Percentiles rank a stretch among this genome's conserved stretches.
Conservation (phyloP, 306 rosid genomes). For the Chamaecrista fasciculata region DNA sequence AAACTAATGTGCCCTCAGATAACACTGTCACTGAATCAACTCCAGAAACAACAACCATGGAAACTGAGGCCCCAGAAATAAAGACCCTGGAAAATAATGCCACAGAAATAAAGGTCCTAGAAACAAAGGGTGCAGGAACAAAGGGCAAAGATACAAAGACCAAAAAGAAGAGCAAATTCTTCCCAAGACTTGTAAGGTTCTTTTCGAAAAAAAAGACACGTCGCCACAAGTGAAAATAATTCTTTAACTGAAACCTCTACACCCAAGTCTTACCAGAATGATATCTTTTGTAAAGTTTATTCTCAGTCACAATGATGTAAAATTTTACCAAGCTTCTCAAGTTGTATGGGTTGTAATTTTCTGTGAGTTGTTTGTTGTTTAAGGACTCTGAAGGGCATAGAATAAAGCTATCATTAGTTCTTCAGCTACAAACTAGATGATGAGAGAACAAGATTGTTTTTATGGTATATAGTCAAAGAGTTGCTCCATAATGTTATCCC, state of each 20-base stretch:
- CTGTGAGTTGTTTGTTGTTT: not conserved
- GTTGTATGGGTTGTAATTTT: too few relatives aligned
- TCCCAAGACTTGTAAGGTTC: constrained; percentile 75
- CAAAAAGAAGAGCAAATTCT: constrained; percentile 74
- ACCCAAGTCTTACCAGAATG: not conserved
- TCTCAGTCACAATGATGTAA: not conserved
- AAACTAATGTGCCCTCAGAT: constrained; percentile 21
- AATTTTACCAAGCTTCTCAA: too few relatives aligned
- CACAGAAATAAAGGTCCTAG: constrained; percentile 49
- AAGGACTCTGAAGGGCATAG: not conserved
- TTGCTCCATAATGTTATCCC: not conserved
- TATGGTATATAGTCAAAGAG: not conserved
- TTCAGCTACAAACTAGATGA: not conserved
- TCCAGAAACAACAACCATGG: constrained; percentile 35
- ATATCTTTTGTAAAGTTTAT: not conserved
- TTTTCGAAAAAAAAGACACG: constrained; percentile 69
- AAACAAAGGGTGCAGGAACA: constrained; percentile 29
- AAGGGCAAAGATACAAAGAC: constrained; percentile 46
- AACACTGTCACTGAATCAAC: constrained; percentile 40
- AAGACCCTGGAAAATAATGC: constrained; percentile 30
- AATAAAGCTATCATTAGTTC: not conserved
- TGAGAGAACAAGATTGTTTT: not conserved
- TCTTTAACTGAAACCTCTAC: constrained; percentile 21
- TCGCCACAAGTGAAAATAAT: constrained; percentile 42
- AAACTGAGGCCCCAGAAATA: constrained; percentile 33